Conservation (phyloP, 1,139 yeast genomes). For the Suhomyces anneliseae region DNA sequence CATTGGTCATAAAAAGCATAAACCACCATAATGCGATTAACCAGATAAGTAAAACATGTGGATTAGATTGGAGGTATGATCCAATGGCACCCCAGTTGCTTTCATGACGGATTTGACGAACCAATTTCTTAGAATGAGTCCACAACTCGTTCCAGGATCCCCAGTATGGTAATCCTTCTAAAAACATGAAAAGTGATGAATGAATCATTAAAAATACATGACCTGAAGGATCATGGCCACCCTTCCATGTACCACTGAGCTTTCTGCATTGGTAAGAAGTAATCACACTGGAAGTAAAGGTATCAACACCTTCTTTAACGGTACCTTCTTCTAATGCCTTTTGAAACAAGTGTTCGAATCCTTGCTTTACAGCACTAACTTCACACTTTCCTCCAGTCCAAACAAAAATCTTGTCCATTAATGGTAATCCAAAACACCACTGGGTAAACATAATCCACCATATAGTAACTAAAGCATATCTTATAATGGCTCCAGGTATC, state of each 20-base stretch:
- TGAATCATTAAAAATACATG: constrained; percentile 82
- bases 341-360: constrained; percentile 7
- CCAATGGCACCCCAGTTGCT: constrained; percentile 1
- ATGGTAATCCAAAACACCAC: constrained; percentile 84
- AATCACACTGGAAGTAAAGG: constrained; percentile 20
- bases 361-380: constrained; percentile 8
- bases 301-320: constrained; percentile 15
- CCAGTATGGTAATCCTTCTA: constrained; percentile 57
- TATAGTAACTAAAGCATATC: constrained; percentile 54
- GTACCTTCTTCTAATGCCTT: constrained; percentile 2
- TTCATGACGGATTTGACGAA: not conserved
- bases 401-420: constrained; percentile 84
- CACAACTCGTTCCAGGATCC: constrained; percentile 14
- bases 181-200: constrained; percentile 66
- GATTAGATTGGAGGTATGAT: constrained; percentile 29
- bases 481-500: constrained; percentile 23
- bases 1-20: constrained; percentile 83
- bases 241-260: constrained; percentile 73
- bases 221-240: constrained; percentile 97
- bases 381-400: constrained; percentile 81
- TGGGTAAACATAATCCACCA: constrained; percentile 89
- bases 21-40: constrained; percentile 72
- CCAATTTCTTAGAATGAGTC: not conserved
- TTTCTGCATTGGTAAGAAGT: constrained; percentile 58
- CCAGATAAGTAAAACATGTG: constrained; percentile 42